Evolutionary conservation across 1,284 basidiomycete species (phyloP).

Genomic region (Moniliella sp.): DNA sequence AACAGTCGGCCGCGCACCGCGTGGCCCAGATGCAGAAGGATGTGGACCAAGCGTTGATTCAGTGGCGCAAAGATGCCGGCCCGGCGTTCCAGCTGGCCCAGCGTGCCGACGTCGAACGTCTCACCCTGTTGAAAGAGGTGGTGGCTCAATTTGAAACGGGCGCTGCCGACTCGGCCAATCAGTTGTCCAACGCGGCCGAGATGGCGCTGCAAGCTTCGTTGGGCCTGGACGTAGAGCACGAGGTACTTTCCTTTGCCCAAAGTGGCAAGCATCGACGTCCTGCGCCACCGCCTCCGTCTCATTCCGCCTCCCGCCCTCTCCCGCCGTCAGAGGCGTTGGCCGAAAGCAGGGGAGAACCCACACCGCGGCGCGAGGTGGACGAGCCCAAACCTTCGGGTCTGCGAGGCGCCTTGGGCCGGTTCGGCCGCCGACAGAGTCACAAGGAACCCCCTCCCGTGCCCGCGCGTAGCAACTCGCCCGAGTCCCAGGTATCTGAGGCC

Average conservation of each 20-base stretch:
- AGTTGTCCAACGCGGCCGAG: conserved; percentile 17
- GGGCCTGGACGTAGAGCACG: conserved; percentile 16
- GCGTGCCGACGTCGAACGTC: conserved; percentile 18
- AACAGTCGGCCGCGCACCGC: conserved; percentile 11
- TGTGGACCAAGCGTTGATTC: conserved; percentile 11
- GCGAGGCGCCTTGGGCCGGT: conserved; percentile 14
- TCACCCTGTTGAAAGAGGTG: conserved; percentile 21
- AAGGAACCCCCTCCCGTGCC: conserved; percentile 3
- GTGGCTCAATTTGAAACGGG: conserved; percentile 22
- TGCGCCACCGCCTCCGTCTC: neutral
- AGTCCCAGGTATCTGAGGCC: neutral
- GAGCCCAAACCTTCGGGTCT: conserved; percentile 3
- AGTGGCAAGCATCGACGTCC: neutral
- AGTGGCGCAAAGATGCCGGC: conserved; percentile 21
- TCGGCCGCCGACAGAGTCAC: conserved; percentile 12
- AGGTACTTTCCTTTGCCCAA: conserved; percentile 16
- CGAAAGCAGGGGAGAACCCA: conserved; percentile 9
- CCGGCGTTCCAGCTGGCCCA: conserved; percentile 21
- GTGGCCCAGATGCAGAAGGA: conserved; percentile 15
- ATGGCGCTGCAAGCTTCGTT: conserved; percentile 20
- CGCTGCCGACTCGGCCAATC: conserved; percentile 18
- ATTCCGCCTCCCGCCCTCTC: neutral
- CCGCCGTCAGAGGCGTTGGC: conserved; percentile 5
- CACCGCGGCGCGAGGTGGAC: conserved; percentile 10
- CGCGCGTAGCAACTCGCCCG: neutral